Evolutionary conservation across 805 yeast genomes (phyloP), one percentile per base, ranked within the genome.

Genomic region (Yamadazyma scolyti): DNA sequence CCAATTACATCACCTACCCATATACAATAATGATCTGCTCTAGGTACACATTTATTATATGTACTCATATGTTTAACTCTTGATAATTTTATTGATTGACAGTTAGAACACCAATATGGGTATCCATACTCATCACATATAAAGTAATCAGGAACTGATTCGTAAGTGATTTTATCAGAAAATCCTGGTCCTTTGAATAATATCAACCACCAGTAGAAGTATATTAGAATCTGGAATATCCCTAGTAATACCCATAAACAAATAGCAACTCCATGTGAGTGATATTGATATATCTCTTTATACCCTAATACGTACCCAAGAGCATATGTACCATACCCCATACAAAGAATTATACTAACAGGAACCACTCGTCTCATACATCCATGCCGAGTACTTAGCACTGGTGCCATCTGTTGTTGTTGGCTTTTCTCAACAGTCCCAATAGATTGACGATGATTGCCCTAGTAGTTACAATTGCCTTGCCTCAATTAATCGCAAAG

Each of bases 1-100:
- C 95, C 96, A 25, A 89, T 74, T 4, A 77, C 73, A 0, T 69
- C 52, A 1, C 95, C 94, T 0, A 90, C 55, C 81, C 86, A 87
- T 1, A 76, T 48, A 51, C 97, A 89, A 47, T 69, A 81, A 52
- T 89, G 97, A 55, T 89, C 97, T 65, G 84, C 82, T 35, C 71
- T 66, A 0, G 84, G 77, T 0, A 88, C 76, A 48, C 95, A 86
- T 15, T 55, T 48, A 2, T 67, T 69, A 31, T 59, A 30, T 28
- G 71, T 65, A 3, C 72, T 64, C 23, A 88, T 79, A 48, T 85
- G 96, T 43, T 77, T 90, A 0, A 83, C 54, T 30, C 96, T 64
- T 16, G 75, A 71, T 1, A 79, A 67, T 47, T 84, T 86, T 18
- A 84, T 54, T 4, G 80, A 69, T 28, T 72, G 62, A 50, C 96